Evolutionary conservation across 805 yeast species (phyloP), one percentile per base, ranked within the genome.

Genomic region (Grigorovia yakushimaensis): DNA sequence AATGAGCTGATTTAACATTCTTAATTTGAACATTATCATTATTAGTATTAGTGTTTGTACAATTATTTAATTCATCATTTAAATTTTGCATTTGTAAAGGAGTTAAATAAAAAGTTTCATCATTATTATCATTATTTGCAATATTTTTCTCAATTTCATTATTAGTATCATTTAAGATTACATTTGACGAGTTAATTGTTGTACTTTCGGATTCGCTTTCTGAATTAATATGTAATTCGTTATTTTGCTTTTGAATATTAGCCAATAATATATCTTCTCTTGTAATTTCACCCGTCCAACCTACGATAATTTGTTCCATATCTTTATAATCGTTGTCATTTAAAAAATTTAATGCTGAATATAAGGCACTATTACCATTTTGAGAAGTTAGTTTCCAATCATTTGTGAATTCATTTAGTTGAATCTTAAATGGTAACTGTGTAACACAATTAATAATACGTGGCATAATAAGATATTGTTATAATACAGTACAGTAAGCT

Each of bases 281-380:
- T 4, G 52, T 52, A 51, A 93, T 71, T 64, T 88, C 98, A 42
- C 98, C 98, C 0, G 97, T 85, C 98, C 98, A 93, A 1, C 88
- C 97, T 45, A 93, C 80, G 44, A 87, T 68, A 54, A 88, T 86
- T 42, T 89, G 82, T 51, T 88, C 95, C 93, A 96, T 91, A 20
- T 80, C 76, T 0, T 89, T 76, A 33, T 15, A 33, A 11, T 33
- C n/a, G 42, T 79, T 78, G 44, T 71, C 73, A 33, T 57, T 53
- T 45, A 88, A 67, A 58, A 77, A 81, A 50, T 76, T 73, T 50
- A 85, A 76, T 17, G 94, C 79, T 3, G 95, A 81, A 58, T 84
- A 82, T 36, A 91, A 68, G 0, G 97, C 94, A 9, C 93, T 80
- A 57, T 86, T 85, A 2, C 98, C 98, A 8, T 93, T 73, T 11